A percentile compares a stretch with the other conserved stretches of the same genome.
Conservation (phyloP, 495 filamentous ascomycete species). For the Darksidea phi region DNA sequence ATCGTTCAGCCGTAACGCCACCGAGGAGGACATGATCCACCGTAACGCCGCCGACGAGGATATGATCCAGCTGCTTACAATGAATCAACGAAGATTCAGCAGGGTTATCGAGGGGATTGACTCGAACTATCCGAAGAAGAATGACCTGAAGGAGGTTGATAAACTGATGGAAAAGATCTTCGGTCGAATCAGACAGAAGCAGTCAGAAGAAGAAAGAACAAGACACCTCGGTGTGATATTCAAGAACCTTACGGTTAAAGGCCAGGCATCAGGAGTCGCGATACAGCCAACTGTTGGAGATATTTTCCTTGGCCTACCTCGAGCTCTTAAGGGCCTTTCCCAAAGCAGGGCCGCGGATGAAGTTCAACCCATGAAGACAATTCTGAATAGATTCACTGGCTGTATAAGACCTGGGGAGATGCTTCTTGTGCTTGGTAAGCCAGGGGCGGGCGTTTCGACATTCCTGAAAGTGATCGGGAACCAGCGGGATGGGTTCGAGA, state of each 20-base stretch:
- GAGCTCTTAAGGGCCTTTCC: conserved; percentile 47
- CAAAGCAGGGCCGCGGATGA: conserved; percentile 46
- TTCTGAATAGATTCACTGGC: conserved; percentile 63
- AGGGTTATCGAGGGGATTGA: neutral
- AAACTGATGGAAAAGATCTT: conserved; percentile 64
- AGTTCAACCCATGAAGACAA: conserved; percentile 59
- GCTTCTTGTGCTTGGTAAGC: conserved; percentile 68
- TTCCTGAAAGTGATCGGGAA: conserved; percentile 70
- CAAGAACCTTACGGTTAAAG: conserved; percentile 59
- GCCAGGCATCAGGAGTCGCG: conserved; percentile 63
- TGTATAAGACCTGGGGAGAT: conserved; percentile 50
- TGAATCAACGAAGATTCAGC: neutral
- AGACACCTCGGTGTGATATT: conserved; percentile 44
- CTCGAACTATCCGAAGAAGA: conserved; percentile 35
- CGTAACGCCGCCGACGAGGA: neutral
- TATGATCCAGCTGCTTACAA: neutral
- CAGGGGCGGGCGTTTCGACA: conserved; percentile 69
- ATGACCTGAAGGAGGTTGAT: conserved; percentile 60
- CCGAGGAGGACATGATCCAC: neutral
- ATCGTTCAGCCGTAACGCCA: neutral
- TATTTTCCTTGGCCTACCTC: conserved; percentile 58
- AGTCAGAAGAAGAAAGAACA: conserved; percentile 65
- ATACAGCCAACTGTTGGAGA: conserved; percentile 66
- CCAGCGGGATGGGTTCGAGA: conserved; percentile 62
- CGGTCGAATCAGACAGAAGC: conserved; percentile 56